Evolutionary conservation across 352 stramenopile species (phyloP).

Genomic region (Pythium phragmitis): DNA sequence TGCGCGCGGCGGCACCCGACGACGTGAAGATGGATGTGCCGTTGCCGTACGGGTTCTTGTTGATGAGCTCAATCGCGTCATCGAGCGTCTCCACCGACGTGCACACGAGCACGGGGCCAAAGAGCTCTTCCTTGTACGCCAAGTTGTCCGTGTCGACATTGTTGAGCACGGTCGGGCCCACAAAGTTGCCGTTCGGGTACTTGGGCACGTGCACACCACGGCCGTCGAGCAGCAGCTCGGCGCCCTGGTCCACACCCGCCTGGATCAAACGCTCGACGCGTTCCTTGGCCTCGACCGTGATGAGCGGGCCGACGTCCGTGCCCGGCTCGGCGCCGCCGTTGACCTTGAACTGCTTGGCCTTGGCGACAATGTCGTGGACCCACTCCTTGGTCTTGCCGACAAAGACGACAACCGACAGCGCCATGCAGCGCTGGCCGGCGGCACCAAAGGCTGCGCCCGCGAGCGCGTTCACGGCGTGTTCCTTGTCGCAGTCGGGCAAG

Average conservation of each 20-base stretch:
- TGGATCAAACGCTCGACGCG: conserved; percentile 90
- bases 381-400: conserved; percentile 94
- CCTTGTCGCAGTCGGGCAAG: conserved; percentile 93
- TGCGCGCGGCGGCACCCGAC: conserved; percentile 91
- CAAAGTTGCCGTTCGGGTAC: conserved; percentile 95
- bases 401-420: conserved; percentile 94
- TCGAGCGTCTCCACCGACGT: conserved; percentile 93
- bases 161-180: conserved; percentile 93
- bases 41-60: conserved; percentile 97
- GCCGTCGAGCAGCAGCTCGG: conserved; percentile 90
- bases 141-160: conserved; percentile 83
- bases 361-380: conserved; percentile 89
- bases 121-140: conserved; percentile 96
- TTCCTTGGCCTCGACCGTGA: conserved; percentile 87
- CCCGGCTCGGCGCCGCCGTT: conserved; percentile 78
- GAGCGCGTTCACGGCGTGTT: conserved; percentile 85
- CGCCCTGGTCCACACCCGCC: conserved; percentile 87
- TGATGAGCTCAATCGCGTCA: conserved; percentile 95
- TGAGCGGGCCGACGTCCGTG: conserved; percentile 88
- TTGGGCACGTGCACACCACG: conserved; percentile 87
- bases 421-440: conserved; percentile 98
- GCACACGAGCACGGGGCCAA: conserved; percentile 95
- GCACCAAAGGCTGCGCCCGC: conserved; percentile 94
- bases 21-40: conserved; percentile 96
- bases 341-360: conserved; percentile 91